These are phyloP conservation scores for Calvatia gigantea DNA, from an alignment of 768 basidiomycete genomes.

Conservation along the genomic window DNA sequence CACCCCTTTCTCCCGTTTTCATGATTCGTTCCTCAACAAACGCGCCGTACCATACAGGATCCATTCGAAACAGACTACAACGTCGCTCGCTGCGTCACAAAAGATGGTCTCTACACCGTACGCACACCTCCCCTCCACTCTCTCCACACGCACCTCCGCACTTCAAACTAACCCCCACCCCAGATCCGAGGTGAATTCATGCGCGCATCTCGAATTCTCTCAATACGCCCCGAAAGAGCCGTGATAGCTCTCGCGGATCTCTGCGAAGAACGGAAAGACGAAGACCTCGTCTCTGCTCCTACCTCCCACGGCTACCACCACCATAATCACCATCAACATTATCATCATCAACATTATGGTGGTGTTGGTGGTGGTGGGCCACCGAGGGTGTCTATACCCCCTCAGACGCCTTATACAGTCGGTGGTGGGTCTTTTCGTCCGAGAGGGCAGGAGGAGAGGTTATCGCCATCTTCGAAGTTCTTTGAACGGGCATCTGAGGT, in stretches of 20 bases:
- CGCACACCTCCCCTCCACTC: slow-evolving; percentile 19
- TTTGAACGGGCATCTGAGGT: slow-evolving; percentile 38
- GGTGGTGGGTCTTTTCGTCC: slow-evolving; percentile 59
- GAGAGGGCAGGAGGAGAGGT: slow-evolving; percentile 39
- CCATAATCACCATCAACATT: no score
- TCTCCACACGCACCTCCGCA: neutral
- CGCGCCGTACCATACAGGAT: slow-evolving; percentile 50
- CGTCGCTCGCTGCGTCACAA: slow-evolving; percentile 93
- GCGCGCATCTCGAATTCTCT: slow-evolving; percentile 87
- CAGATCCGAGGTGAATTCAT: slow-evolving; percentile 99
- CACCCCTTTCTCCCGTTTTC: neutral
- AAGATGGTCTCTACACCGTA: slow-evolving; percentile 93
- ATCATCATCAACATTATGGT: no score
- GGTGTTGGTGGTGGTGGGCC: neutral
- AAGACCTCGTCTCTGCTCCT: slow-evolving; percentile 54
- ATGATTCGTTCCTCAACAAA: no score
- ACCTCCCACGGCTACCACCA: slow-evolving; percentile 40
- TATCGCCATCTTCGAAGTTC: slow-evolving; percentile 53
- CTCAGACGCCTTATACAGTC: slow-evolving; percentile 69
- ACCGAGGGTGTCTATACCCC: slow-evolving; percentile 45
- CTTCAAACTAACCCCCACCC: slow-evolving; percentile 24
- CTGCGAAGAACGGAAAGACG: slow-evolving; percentile 83
- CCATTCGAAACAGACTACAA: slow-evolving; percentile 97
- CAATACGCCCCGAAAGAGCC: slow-evolving; percentile 75
- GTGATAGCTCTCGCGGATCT: slow-evolving; percentile 82